These are phyloP conservation scores for Hanseniaspora uvarum DNA, from an alignment of 1,139 yeast species.

Conservation along the genomic window DNA sequence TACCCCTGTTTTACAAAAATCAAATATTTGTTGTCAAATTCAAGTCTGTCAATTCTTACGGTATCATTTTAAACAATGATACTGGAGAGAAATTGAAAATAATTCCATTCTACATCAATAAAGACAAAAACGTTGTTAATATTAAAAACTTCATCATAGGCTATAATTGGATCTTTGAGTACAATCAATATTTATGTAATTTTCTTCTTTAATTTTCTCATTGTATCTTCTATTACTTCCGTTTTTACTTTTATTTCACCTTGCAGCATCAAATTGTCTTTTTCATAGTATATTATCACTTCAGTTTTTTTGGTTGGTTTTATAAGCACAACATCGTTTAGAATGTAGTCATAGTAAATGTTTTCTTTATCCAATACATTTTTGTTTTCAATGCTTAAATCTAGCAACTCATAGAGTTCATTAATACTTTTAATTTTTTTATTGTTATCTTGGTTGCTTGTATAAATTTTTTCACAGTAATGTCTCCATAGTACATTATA, in stretches of 20 bases:
- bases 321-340: background rate
- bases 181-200: background rate
- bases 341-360: background rate
- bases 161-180: background rate
- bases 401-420: background rate
- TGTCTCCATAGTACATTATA: constrained; percentile 6
- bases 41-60: constrained; percentile 9
- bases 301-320: background rate
- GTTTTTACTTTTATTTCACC: background rate
- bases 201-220: background rate
- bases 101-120: constrained; percentile 1
- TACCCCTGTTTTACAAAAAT: constrained; percentile 9
- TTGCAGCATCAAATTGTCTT: background rate
- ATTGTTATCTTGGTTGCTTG: background rate
- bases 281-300: background rate
- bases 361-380: background rate
- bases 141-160: background rate
- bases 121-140: background rate
- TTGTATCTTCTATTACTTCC: background rate
- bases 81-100: background rate
- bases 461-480: background rate
- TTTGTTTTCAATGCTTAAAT: background rate
- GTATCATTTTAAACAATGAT: background rate
- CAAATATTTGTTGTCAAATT: constrained; percentile 4
- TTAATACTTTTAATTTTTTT: background rate